These are phyloP conservation scores for Quercus engelmannii DNA, from an alignment of 306 rosid genomes.

Conservation along the genomic window DNA sequence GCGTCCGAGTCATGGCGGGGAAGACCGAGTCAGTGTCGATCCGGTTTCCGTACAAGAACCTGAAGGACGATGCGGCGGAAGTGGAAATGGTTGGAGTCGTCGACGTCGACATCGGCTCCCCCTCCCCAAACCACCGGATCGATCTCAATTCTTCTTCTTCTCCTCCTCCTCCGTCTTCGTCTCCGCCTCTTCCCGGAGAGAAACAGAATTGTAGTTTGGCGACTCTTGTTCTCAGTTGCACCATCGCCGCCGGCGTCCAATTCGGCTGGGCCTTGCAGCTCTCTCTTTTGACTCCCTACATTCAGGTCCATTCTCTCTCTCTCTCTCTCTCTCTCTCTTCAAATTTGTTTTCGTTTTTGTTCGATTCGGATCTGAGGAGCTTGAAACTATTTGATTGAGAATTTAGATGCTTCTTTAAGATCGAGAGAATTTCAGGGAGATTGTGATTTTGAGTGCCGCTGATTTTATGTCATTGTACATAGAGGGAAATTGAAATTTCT, in stretches of 20 bases:
- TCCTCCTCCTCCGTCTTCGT: slow-evolving; percentile 1
- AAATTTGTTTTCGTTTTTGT: not conserved
- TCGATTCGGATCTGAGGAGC: slow-evolving; percentile 17
- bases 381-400: not conserved
- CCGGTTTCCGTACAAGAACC: slow-evolving; percentile 78
- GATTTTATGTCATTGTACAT: not conserved
- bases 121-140: slow-evolving; percentile 39
- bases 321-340: not conserved
- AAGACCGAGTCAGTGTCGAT: slow-evolving; percentile 55
- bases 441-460: not conserved
- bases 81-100: slow-evolving; percentile 62
- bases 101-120: slow-evolving; percentile 18
- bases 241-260: slow-evolving; percentile 96
- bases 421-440: not conserved
- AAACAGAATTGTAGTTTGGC: slow-evolving; percentile 30
- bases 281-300: slow-evolving; percentile 86
- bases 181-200: slow-evolving; percentile 21
- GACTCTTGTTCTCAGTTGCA: slow-evolving; percentile 75
- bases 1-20: slow-evolving; percentile 54
- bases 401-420: not conserved
- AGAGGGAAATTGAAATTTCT: not conserved
- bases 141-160: slow-evolving; percentile 47
- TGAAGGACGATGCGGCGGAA: slow-evolving; percentile 54
- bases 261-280: slow-evolving; percentile 99
- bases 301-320: slow-evolving; percentile 53